These are phyloP conservation scores for Tanacetum coccineum DNA, from an alignment of 129 eudicot species.

Conservation along the genomic window DNA sequence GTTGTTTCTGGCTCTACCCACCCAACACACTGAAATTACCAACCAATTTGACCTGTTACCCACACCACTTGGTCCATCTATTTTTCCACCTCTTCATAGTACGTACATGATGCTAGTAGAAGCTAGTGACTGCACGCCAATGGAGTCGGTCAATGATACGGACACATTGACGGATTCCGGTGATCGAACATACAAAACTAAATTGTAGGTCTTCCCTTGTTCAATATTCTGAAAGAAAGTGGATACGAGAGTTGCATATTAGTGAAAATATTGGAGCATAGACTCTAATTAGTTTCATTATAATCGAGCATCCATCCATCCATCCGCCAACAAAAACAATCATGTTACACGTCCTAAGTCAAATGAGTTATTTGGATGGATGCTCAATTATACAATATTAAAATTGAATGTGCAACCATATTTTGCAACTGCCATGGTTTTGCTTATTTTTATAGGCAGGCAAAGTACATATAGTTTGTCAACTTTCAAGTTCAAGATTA, in stretches of 20 bases:
- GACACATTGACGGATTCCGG: conserved; percentile 41
- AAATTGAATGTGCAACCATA: too few relatives aligned
- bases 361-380: too few relatives aligned
- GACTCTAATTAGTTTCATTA: background rate
- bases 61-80: too few relatives aligned
- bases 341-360: too few relatives aligned
- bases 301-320: too few relatives aligned
- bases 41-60: background rate
- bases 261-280: conserved; percentile 8
- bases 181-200: conserved; percentile 62
- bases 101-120: conserved; percentile 51
- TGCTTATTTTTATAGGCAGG: background rate
- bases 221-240: conserved; percentile 71
- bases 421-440: background rate
- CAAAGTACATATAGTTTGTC: background rate
- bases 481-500: background rate
- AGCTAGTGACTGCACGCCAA: conserved; percentile 58
- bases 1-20: too few relatives aligned
- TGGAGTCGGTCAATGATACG: conserved; percentile 50
- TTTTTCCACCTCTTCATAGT: background rate
- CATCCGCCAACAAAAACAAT: too few relatives aligned
- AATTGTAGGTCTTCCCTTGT: conserved; percentile 72
- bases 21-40: background rate
- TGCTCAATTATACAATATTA: too few relatives aligned
- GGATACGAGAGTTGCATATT: background rate